Evolutionary conservation across 2,329 filamentous ascomycete species (phyloP).

Genomic region (Sporothrix phasma): DNA sequence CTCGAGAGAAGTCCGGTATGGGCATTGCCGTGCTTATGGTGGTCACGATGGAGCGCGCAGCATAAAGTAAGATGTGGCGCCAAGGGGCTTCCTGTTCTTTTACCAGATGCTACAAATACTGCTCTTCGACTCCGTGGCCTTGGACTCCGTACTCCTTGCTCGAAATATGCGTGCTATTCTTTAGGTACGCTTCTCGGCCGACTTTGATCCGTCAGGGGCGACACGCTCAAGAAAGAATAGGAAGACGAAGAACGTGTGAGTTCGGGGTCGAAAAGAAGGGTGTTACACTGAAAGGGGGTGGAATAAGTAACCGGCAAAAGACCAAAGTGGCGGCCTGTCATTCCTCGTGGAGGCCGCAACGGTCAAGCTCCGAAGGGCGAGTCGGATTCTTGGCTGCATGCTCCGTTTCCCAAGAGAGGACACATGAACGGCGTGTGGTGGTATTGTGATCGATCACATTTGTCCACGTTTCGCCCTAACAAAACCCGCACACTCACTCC

Average conservation of each 20-base stretch:
- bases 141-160: too few relatives aligned
- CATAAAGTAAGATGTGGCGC: too few relatives aligned
- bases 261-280: not conserved
- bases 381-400: not conserved
- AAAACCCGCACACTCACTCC: not conserved
- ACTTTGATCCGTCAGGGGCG: not conserved
- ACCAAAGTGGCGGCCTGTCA: not conserved
- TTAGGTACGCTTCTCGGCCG: not conserved
- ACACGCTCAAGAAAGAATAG: not conserved
- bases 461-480: not conserved
- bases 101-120: too few relatives aligned
- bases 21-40: not conserved
- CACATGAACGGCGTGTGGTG: not conserved
- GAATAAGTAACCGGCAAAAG: too few relatives aligned
- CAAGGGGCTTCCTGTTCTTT: too few relatives aligned
- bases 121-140: too few relatives aligned
- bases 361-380: not conserved
- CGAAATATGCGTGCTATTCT: too few relatives aligned
- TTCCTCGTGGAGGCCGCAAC: not conserved
- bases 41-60: too few relatives aligned
- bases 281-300: too few relatives aligned
- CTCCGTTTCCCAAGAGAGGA: not conserved
- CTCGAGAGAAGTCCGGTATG: too few relatives aligned
- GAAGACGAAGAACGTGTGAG: not conserved
- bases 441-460: not conserved